A percentile compares a stretch with the other conserved stretches of the same genome.
Conservation (phyloP, 2,329 filamentous ascomycete genomes). For the Diaporthe helianthi region DNA sequence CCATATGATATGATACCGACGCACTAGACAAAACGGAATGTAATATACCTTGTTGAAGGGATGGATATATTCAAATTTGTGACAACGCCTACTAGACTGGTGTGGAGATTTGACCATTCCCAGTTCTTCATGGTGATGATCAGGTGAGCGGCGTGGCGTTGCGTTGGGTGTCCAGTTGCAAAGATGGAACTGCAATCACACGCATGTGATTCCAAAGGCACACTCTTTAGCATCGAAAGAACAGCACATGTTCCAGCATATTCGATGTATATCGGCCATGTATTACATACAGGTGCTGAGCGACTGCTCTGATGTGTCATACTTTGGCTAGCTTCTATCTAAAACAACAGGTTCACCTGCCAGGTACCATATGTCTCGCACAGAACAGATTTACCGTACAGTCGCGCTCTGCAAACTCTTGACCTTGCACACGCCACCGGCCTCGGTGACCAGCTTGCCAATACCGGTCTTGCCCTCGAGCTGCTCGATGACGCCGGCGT, state of each 20-base stretch:
- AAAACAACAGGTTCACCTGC: not conserved
- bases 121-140: not conserved
- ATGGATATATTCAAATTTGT: too few species aligned
- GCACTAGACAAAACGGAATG: not conserved
- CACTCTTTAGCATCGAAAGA: not conserved
- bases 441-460: constrained; percentile 76
- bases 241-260: not conserved
- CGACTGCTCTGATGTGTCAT: not conserved
- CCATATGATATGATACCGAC: not conserved
- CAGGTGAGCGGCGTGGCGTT: too few species aligned
- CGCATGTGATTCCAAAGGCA: too few species aligned
- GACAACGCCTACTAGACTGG: not conserved
- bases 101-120: not conserved
- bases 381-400: constrained; percentile 69
- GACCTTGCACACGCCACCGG: constrained; percentile 83
- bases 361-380: not conserved
- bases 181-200: not conserved
- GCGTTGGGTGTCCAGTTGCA: not conserved
- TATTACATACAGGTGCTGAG: not conserved
- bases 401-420: constrained; percentile 79
- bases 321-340: constrained; percentile 1
- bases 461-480: constrained; percentile 71
- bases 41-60: not conserved
- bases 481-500: constrained; percentile 78
- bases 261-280: not conserved